Conservation (phyloP, 345 rosid genomes). For the Eucalyptus erythrocorys region DNA sequence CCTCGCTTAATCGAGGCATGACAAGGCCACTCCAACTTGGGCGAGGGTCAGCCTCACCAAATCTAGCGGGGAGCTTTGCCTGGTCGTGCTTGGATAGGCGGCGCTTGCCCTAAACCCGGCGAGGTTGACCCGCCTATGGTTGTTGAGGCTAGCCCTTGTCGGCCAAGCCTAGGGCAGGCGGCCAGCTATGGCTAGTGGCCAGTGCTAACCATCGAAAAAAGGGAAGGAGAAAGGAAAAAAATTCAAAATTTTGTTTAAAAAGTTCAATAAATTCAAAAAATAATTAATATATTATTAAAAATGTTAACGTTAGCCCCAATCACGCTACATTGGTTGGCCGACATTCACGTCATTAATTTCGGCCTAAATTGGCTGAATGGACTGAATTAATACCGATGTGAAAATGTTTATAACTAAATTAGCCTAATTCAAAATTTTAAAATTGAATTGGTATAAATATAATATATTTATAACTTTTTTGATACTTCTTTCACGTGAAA, state of each 20-base stretch:
- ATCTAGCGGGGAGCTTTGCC: rapidly evolving
- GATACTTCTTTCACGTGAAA: rapidly evolving
- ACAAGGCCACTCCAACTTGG: rapidly evolving
- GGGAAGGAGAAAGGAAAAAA: rapidly evolving
- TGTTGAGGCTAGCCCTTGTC: too few relatives aligned
- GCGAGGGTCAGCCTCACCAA: rapidly evolving
- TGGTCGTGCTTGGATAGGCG: rapidly evolving
- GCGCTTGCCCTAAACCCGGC: rapidly evolving
- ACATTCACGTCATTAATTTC: rapidly evolving
- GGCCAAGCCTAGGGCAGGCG: too few relatives aligned
- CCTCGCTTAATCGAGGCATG: rapidly evolving
- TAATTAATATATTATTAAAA: too few relatives aligned
- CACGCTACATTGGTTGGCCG: rapidly evolving
- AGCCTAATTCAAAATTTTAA: rapidly evolving
- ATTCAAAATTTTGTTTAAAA: rapidly evolving
- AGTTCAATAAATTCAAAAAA: too few relatives aligned
- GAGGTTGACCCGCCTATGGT: rapidly evolving
- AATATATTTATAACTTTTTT: too few relatives aligned
- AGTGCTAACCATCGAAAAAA: rapidly evolving
- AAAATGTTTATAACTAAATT: too few relatives aligned
- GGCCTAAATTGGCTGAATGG: rapidly evolving
- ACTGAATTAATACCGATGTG: rapidly evolving
- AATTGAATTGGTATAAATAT: too few relatives aligned
- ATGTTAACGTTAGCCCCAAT: rapidly evolving
- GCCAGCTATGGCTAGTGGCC: rapidly evolving